Evolutionary conservation across 1,284 basidiomycete genomes (phyloP), one percentile per base, ranked within the genome.

Genomic region (Omphalotus olearius): DNA sequence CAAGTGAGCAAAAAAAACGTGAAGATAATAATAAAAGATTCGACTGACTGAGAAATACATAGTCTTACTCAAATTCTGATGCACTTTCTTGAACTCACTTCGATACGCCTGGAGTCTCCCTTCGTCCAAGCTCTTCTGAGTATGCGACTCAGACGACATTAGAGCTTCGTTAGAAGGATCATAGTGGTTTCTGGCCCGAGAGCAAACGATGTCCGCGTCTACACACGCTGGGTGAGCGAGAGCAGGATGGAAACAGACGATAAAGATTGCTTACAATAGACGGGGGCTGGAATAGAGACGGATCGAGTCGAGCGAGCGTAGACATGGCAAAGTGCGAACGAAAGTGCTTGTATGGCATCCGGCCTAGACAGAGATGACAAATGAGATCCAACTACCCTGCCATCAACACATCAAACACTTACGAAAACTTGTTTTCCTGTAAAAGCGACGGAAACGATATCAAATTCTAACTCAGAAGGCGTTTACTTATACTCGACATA

Each of bases 161-260:
- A 89, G 87, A 0, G 30, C 30, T 33, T 33, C 30, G 30, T 33
- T 88, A 0, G 87, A 85, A 47, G 88, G 88, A 60, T 86, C 82
- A 58, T 86, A 91, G 62, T 91, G 89, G 61, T 88, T 87, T 69
- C 86, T 88, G 0, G 87, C 85, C 4, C 88, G 76, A 1, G 83
- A 75, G 59, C 88, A 91, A n/a, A 91, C 88, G 47, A 90, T 88
- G 64, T 91, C 87, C 6, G 88, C 88, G 64, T 91, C 88, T 91
- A 52, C n/a, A 35, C 23, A 20, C 17, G 30, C 9, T 44, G 41
- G 9, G 35, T 42, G 30, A 25, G 13, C 23, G 17, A 47, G 4
- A 11, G 6, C 7, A 11, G 3, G 42, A 37, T 6, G 26, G 20
- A 40, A 20, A 41, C 10, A 35, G 9, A 35, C 11, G 10, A 7